phyloP scores from a whole-genome alignment of 495 filamentous ascomycete species.

The Podospora anserina region DNA sequence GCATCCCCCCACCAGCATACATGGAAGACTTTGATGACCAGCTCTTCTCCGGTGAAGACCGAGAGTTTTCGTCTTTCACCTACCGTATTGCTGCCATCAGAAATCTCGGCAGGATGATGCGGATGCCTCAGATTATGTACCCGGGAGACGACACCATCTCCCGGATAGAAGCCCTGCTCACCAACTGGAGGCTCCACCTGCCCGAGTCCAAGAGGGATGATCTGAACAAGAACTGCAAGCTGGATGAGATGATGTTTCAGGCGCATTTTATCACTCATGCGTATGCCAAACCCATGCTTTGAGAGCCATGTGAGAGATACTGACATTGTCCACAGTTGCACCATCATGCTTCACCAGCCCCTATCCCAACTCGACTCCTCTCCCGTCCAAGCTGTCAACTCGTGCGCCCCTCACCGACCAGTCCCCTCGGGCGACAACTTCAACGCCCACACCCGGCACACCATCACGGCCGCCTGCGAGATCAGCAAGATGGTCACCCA shows the following conservation, averaged over 20 bases:
- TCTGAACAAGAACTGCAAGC: conserved; percentile 60
- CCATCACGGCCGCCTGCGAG: conserved; percentile 70
- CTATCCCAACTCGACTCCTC: conserved; percentile 59
- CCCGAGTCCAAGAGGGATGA: conserved; percentile 72
- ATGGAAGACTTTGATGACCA: conserved; percentile 70
- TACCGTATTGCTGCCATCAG: conserved; percentile 73
- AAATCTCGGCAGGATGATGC: conserved; percentile 72
- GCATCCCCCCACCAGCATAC: conserved; percentile 58
- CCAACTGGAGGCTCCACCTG: conserved; percentile 79
- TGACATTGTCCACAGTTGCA: conserved; percentile 33
- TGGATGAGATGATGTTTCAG: conserved; percentile 92
- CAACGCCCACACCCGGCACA: conserved; percentile 76
- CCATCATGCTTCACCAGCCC: conserved; percentile 74
- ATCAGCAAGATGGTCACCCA: conserved; percentile 76
- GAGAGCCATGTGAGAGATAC: background rate
- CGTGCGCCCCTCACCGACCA: conserved; percentile 55
- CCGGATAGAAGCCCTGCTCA: conserved; percentile 69
- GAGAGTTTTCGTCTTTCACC: conserved; percentile 72
- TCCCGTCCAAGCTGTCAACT: conserved; percentile 51
- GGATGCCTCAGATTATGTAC: conserved; percentile 45
- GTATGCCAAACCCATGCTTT: conserved; percentile 30
- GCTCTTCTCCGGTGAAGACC: conserved; percentile 58
- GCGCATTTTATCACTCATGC: conserved; percentile 79
- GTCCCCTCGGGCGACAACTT: conserved; percentile 54
- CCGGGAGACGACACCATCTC: conserved; percentile 45